These are phyloP conservation scores for Vigna unguiculata DNA, from an alignment of 306 rosid genomes.

Conservation along the genomic window DNA sequence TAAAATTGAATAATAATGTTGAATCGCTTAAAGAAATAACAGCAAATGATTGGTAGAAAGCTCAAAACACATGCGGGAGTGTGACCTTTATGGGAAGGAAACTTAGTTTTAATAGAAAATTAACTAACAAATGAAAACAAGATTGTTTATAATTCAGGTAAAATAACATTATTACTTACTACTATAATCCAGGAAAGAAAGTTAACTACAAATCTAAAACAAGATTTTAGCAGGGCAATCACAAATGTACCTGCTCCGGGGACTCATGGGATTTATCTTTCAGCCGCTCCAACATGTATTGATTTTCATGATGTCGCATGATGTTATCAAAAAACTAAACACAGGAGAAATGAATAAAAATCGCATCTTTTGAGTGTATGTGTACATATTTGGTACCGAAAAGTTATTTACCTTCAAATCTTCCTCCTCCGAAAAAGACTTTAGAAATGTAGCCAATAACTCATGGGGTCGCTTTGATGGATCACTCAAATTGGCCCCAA, in stretches of 20 bases:
- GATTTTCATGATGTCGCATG: constrained; percentile 62
- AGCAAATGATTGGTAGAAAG: constrained; percentile 2
- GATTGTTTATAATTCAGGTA: no score
- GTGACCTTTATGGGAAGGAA: not conserved
- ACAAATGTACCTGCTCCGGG: constrained; percentile 49
- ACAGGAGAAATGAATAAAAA: constrained; percentile 16
- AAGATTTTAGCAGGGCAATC: constrained; percentile 11
- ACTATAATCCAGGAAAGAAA: constrained; percentile 24
- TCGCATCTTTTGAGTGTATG: not conserved
- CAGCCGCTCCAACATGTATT: constrained; percentile 47
- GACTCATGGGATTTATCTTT: constrained; percentile 42
- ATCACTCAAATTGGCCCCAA: constrained; percentile 78
- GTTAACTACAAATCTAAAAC: constrained; percentile 1
- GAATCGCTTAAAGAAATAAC: constrained; percentile 11
- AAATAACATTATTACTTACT: not conserved
- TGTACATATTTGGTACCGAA: not conserved
- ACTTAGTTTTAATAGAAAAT: not conserved
- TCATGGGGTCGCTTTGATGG: constrained; percentile 73
- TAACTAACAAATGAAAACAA: not conserved
- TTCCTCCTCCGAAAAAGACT: constrained; percentile 55
- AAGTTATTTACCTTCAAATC: constrained; percentile 61
- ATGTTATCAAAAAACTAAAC: constrained; percentile 65
- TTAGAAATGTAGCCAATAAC: constrained; percentile 66
- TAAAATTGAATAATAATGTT: constrained; percentile 18
- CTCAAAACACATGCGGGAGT: not conserved